Conservation (phyloP, 257 asterid species). For the Capsicum baccatum region DNA sequence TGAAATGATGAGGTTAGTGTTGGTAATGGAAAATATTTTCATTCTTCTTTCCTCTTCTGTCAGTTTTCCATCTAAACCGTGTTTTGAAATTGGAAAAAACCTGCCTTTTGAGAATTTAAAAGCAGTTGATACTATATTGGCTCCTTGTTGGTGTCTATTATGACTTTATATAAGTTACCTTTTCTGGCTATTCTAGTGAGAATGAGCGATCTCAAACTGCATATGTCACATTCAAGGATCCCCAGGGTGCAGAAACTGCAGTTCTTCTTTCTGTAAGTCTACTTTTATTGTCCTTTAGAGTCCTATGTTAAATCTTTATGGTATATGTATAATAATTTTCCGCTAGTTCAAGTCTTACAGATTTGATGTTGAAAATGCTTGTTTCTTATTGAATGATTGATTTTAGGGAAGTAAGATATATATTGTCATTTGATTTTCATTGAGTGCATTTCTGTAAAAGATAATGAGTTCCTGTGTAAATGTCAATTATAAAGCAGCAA, state of each 20-base stretch:
- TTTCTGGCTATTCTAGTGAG: constrained; percentile 45
- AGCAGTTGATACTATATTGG: constrained; percentile 12
- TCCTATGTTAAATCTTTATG: neutral
- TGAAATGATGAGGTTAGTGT: constrained; percentile 61
- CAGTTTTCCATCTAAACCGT: neutral
- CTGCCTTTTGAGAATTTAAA: neutral
- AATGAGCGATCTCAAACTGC: constrained; percentile 65
- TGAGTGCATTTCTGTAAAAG: neutral
- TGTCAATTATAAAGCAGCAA: too few relatives aligned
- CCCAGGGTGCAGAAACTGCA: constrained; percentile 68
- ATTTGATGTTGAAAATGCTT: neutral
- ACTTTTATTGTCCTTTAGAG: constrained; percentile 26
- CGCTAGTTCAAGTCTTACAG: neutral
- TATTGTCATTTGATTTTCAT: neutral
- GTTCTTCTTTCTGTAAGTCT: constrained; percentile 65
- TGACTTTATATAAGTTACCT: neutral
- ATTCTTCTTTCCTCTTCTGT: neutral
- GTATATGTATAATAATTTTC: neutral
- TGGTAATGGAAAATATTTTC: neutral
- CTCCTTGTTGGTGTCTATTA: constrained; percentile 10
- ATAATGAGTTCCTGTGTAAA: neutral
- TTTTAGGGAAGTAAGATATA: neutral
- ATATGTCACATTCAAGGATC: constrained; percentile 67
- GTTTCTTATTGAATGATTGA: neutral
- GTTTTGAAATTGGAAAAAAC: neutral